A percentile compares a stretch with the other conserved stretches of the same genome.
These are phyloP conservation scores for Penicillium oxalicum DNA, from an alignment of 2,329 filamentous ascomycete species.

Conservation along the genomic window DNA sequence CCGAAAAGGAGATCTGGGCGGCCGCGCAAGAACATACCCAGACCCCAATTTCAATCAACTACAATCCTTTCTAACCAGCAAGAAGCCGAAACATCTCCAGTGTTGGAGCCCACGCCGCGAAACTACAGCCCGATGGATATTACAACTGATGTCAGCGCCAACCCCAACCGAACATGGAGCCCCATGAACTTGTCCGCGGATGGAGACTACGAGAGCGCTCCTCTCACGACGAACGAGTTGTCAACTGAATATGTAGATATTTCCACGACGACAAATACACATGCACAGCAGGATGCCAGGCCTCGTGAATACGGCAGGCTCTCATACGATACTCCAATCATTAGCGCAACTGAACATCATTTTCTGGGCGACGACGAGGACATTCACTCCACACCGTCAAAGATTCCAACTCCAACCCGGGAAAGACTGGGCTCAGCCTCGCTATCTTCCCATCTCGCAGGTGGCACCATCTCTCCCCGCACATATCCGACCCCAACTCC, in stretches of 20 bases:
- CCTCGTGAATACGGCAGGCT: slow-evolving; percentile 18
- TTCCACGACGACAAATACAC: slow-evolving; percentile 10
- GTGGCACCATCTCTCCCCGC: slow-evolving; percentile 30
- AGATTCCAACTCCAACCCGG: slow-evolving; percentile 29
- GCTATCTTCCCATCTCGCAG: slow-evolving; percentile 30
- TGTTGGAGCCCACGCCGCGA: slow-evolving; percentile 1
- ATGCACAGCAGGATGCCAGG: slow-evolving; percentile 8
- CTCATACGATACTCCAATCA: slow-evolving; percentile 27
- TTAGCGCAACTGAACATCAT: slow-evolving; percentile 24
- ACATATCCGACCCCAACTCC: slow-evolving; percentile 38
- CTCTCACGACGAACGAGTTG: slow-evolving; percentile 19
- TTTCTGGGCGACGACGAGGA: slow-evolving; percentile 23
- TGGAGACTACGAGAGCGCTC: slow-evolving; percentile 17
- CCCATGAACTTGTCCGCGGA: slow-evolving; percentile 14
- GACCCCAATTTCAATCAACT: slow-evolving; percentile 10
- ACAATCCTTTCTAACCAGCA: slow-evolving; percentile 14
- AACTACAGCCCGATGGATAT: slow-evolving; percentile 22
- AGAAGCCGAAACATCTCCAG: slow-evolving; percentile 8
- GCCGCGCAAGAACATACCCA: slow-evolving; percentile 32
- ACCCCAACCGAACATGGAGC: slow-evolving; percentile 10
- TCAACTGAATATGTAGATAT: slow-evolving; percentile 19
- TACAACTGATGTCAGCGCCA: slow-evolving; percentile 24
- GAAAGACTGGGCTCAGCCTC: slow-evolving; percentile 24
- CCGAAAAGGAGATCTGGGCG: slow-evolving; percentile 34
- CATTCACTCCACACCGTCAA: slow-evolving; percentile 31